Conservation (phyloP, 2,329 filamentous ascomycete species). For the Trichophyton simii region DNA sequence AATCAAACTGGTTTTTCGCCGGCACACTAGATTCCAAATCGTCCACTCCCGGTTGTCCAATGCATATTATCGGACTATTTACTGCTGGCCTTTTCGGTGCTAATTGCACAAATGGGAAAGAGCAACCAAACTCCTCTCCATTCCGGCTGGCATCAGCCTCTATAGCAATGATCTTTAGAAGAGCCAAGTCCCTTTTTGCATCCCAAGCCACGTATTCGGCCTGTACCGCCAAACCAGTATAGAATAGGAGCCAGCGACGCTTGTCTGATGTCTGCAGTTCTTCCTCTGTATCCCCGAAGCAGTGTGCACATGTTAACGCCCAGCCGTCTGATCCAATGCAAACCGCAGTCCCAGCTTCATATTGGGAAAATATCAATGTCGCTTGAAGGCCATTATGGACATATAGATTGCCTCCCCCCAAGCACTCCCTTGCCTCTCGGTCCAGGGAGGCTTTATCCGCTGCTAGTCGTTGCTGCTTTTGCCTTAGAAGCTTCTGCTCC, state of each 20-base stretch:
- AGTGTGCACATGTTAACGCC: constrained; percentile 41
- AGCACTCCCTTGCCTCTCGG: not conserved
- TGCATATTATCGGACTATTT: constrained; percentile 22
- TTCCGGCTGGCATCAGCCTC: not conserved
- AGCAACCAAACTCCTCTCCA: not conserved
- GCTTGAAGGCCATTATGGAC: constrained; percentile 6
- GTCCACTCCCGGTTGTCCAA: constrained; percentile 32
- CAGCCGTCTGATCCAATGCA: constrained; percentile 36
- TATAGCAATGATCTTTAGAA: constrained; percentile 31
- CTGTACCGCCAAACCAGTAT: constrained; percentile 29
- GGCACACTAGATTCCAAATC: constrained; percentile 33
- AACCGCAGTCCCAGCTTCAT: constrained; percentile 41
- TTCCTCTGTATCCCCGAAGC: constrained; percentile 33
- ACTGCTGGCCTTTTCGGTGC: constrained; percentile 9
- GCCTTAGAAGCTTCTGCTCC: not conserved
- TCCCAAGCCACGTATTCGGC: constrained; percentile 35
- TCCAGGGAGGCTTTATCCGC: not conserved
- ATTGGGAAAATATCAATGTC: constrained; percentile 37
- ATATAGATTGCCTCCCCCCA: not conserved
- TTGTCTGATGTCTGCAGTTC: constrained; percentile 21
- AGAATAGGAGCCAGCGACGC: constrained; percentile 35
- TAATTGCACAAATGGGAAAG: constrained; percentile 15
- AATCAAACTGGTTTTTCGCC: constrained; percentile 35
- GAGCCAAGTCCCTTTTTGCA: constrained; percentile 33
- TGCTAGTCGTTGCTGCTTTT: constrained; percentile 1